These are phyloP conservation scores for Polygonum maritimum DNA, from an alignment of 148 eudicot genomes.

Conservation along the genomic window DNA sequence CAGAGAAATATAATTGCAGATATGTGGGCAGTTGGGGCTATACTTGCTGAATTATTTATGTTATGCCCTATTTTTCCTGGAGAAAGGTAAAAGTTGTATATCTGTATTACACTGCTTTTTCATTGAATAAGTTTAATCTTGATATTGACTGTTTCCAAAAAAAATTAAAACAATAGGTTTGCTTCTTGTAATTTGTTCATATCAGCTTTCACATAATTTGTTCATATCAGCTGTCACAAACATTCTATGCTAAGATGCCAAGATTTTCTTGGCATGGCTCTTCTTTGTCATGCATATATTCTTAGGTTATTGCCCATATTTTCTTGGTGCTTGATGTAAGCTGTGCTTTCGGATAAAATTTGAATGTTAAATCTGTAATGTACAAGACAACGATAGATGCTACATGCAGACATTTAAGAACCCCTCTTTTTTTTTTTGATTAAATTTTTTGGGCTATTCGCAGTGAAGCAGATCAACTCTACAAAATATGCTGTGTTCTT, in stretches of 20 bases:
- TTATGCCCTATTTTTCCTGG: constrained; percentile 86
- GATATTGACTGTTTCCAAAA: no score
- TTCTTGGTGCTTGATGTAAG: background rate
- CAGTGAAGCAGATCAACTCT: constrained; percentile 89
- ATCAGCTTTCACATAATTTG: background rate
- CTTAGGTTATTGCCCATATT: background rate
- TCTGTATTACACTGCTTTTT: background rate
- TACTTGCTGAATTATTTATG: constrained; percentile 89
- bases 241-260: background rate
- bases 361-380: background rate
- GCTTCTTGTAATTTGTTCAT: background rate
- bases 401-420: background rate
- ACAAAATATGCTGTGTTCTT: constrained; percentile 89
- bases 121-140: background rate
- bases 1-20: constrained; percentile 35
- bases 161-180: background rate
- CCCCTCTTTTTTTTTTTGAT: background rate
- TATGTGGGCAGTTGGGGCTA: constrained; percentile 99
- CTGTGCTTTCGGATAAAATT: background rate
- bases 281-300: background rate
- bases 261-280: background rate
- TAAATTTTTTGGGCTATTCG: constrained; percentile 1
- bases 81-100: constrained; percentile 49
- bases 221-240: background rate
- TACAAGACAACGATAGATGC: background rate